These are phyloP conservation scores for Platanthera zijinensis DNA, from an alignment of 106 monocot genomes.

Conservation along the genomic window DNA sequence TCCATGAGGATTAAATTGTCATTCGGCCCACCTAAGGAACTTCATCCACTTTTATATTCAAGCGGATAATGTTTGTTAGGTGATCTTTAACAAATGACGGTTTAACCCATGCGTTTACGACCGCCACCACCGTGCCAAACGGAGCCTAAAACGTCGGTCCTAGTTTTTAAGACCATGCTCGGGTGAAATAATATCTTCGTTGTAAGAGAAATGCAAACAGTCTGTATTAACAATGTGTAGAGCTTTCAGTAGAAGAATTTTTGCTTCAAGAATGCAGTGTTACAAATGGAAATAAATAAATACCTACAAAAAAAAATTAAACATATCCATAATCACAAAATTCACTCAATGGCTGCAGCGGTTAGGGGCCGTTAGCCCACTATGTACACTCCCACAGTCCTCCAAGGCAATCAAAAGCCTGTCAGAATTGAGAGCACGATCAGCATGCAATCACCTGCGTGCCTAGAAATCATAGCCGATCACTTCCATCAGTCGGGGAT, in stretches of 20 bases:
- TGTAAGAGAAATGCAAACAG: too few species aligned
- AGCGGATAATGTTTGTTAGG: too few species aligned
- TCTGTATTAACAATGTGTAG: not conserved
- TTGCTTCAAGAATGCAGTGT: not conserved
- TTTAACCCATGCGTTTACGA: too few species aligned
- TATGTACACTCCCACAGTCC: not conserved
- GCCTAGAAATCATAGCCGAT: not conserved
- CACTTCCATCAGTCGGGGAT: constrained; percentile 82
- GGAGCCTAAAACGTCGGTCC: too few species aligned
- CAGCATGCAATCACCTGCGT: too few species aligned
- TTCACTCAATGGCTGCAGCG: not conserved
- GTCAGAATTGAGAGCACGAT: not conserved
- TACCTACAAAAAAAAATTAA: not conserved
- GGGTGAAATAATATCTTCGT: too few species aligned
- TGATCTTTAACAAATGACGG: too few species aligned
- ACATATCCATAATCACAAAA: not conserved
- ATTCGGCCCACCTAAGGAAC: too few species aligned
- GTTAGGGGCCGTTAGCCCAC: not conserved
- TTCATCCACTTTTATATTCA: too few species aligned
- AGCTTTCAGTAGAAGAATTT: not conserved
- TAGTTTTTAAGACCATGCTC: too few species aligned
- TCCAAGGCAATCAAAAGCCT: not conserved
- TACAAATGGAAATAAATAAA: constrained; percentile 1
- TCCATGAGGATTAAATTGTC: too few species aligned
- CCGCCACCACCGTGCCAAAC: too few species aligned